These are phyloP conservation scores for Neocatenulostroma microsporum DNA, from an alignment of 2,329 filamentous ascomycete genomes.

Conservation along the genomic window DNA sequence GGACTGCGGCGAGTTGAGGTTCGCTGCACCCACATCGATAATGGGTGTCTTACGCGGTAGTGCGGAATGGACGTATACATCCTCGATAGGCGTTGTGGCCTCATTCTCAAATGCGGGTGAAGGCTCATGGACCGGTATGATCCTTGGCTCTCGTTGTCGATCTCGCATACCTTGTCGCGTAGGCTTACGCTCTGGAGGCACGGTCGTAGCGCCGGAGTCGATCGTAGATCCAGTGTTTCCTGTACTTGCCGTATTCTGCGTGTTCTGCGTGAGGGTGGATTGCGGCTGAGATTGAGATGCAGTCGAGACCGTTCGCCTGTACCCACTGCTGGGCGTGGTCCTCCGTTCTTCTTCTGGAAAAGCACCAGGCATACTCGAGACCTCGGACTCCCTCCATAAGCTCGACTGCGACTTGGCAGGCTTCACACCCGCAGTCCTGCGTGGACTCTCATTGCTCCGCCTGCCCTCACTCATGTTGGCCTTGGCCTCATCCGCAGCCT, in stretches of 20 bases:
- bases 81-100: constrained; percentile 37
- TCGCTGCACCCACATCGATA: constrained; percentile 37
- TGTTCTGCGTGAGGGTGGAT: constrained; percentile 35
- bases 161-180: constrained; percentile 14
- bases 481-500: constrained; percentile 30
- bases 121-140: constrained; percentile 29
- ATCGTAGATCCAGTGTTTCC: constrained; percentile 19
- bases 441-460: constrained; percentile 35
- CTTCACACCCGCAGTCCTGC: constrained; percentile 30
- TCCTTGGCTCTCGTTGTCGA: constrained; percentile 15
- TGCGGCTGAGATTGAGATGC: constrained; percentile 27
- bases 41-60: constrained; percentile 32
- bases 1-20: constrained; percentile 35
- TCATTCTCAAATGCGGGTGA: constrained; percentile 37
- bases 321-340: constrained; percentile 32
- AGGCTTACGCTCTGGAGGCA: constrained; percentile 33
- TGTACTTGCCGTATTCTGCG: constrained; percentile 13
- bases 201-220: constrained; percentile 41
- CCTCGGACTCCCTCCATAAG: constrained; percentile 36
- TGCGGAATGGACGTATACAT: constrained; percentile 28
- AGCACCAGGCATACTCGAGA: constrained; percentile 33
- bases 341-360: constrained; percentile 31
- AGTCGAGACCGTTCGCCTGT: constrained; percentile 24
- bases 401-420: constrained; percentile 36
- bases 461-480: constrained; percentile 32